phyloP scores from a whole-genome alignment of 371 early-diverging fungal genomes.

The Smittium culicis region DNA sequence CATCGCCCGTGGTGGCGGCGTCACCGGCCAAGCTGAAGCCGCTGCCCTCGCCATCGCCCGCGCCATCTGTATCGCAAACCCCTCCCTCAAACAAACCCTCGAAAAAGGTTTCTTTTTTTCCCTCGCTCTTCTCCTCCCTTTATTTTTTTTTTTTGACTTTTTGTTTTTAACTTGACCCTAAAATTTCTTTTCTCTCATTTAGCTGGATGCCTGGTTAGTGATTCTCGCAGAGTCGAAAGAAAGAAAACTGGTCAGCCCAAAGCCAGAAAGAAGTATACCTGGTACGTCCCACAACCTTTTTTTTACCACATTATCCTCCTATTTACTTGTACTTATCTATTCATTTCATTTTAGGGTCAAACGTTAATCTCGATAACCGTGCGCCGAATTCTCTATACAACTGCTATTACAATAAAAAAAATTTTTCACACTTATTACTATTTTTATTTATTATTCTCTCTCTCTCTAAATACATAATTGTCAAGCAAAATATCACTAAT shows the following conservation, averaged over 20 bases:
- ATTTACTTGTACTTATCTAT: neutral
- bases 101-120: neutral
- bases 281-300: constrained; percentile 32
- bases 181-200: neutral
- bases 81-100: constrained; percentile 34
- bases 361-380: no score
- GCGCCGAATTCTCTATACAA: no score
- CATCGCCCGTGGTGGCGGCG: constrained; percentile 74
- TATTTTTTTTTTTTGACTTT: constrained; percentile 3
- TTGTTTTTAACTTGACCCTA: neutral
- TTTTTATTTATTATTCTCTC: no score
- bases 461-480: no score
- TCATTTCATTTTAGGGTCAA: neutral
- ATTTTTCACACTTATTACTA: no score
- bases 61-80: constrained; percentile 58
- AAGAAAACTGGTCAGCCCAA: constrained; percentile 94
- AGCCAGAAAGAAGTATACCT: constrained; percentile 88
- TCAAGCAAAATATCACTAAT: no score
- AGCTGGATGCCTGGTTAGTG: constrained; percentile 62
- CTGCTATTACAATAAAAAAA: no score
- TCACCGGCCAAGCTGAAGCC: constrained; percentile 78
- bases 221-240: constrained; percentile 83
- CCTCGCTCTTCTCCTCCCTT: neutral
- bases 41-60: constrained; percentile 70
- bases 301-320: constrained; percentile 17